phyloP scores from a whole-genome alignment of 2,329 filamentous ascomycete species.

The Monosporascus sp. region DNA sequence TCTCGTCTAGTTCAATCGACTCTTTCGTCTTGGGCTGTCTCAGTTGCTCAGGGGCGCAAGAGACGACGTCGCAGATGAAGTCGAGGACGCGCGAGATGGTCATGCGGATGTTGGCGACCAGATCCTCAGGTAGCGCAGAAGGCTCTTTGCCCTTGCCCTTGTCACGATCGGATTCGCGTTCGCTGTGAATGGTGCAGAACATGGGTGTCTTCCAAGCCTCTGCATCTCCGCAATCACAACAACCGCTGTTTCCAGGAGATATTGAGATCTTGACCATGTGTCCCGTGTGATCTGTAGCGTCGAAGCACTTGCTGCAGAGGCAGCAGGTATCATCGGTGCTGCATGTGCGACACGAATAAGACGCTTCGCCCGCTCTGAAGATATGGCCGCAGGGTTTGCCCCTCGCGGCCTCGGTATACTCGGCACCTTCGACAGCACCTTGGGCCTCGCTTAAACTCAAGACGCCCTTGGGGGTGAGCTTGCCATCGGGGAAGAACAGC shows the following conservation, averaged over 20 bases:
- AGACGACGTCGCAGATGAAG: slow-evolving; percentile 96
- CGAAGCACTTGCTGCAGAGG: slow-evolving; percentile 89
- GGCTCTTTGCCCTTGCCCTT: slow-evolving; percentile 59
- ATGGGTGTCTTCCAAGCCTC: slow-evolving; percentile 90
- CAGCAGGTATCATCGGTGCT: slow-evolving; percentile 93
- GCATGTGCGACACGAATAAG: slow-evolving; percentile 91
- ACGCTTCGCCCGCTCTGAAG: slow-evolving; percentile 89
- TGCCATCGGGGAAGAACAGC: slow-evolving; percentile 76
- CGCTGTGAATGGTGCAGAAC: slow-evolving; percentile 89
- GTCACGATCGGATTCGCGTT: slow-evolving; percentile 41
- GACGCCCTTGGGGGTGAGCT: slow-evolving; percentile 49
- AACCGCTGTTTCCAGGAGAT: slow-evolving; percentile 86
- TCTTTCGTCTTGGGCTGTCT: slow-evolving; percentile 78
- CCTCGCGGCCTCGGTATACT: slow-evolving; percentile 86
- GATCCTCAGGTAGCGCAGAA: slow-evolving; percentile 63
- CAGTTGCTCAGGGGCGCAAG: slow-evolving; percentile 93
- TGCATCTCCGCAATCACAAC: slow-evolving; percentile 93
- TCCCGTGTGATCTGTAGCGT: slow-evolving; percentile 88
- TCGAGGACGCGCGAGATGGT: slow-evolving; percentile 83
- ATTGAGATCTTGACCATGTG: slow-evolving; percentile 88
- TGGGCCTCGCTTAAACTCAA: slow-evolving; percentile 85
- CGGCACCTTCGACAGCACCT: slow-evolving; percentile 86
- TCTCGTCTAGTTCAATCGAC: slow-evolving; percentile 76
- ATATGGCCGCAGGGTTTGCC: slow-evolving; percentile 97
- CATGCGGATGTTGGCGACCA: slow-evolving; percentile 72